phyloP scores from a whole-genome alignment of 805 yeast genomes.

The Lipomyces mesembrius region DNA sequence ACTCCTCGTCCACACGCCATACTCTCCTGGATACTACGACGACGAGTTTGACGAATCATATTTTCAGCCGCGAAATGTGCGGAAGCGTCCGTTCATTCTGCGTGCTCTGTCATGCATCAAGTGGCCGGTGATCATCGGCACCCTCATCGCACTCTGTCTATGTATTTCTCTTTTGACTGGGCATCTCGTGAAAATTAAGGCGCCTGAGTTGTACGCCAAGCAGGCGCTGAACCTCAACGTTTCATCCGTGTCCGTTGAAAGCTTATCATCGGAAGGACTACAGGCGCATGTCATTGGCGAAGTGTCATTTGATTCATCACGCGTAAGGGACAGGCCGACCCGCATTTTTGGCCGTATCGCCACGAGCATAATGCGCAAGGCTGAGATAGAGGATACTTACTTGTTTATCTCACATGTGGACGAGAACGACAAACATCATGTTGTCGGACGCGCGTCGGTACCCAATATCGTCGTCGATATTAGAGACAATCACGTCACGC shows the following conservation, averaged over 20 bases:
- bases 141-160: constrained; percentile 14
- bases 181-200: constrained; percentile 17
- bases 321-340: constrained; percentile 28
- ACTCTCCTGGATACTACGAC: constrained; percentile 31
- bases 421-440: constrained; percentile 12
- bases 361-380: constrained; percentile 34
- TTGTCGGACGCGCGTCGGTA: constrained; percentile 32
- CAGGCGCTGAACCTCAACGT: constrained; percentile 31
- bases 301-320: constrained; percentile 31
- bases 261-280: constrained; percentile 26
- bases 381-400: constrained; percentile 25
- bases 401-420: constrained; percentile 30
- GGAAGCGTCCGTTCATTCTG: constrained; percentile 2
- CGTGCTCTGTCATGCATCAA: constrained; percentile 16
- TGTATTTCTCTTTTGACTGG: constrained; percentile 8
- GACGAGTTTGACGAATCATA: constrained; percentile 22
- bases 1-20: constrained; percentile 28
- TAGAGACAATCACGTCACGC: constrained; percentile 31
- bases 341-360: constrained; percentile 32
- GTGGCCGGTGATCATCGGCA: constrained; percentile 21
- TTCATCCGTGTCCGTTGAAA: constrained; percentile 25
- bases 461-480: constrained; percentile 36
- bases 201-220: constrained; percentile 30
- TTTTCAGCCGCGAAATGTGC: constrained; percentile 1
- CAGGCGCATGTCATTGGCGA: constrained; percentile 31